These are phyloP conservation scores for Aurifilum marmelostoma DNA, from an alignment of 2,329 filamentous ascomycete species.

Conservation along the genomic window DNA sequence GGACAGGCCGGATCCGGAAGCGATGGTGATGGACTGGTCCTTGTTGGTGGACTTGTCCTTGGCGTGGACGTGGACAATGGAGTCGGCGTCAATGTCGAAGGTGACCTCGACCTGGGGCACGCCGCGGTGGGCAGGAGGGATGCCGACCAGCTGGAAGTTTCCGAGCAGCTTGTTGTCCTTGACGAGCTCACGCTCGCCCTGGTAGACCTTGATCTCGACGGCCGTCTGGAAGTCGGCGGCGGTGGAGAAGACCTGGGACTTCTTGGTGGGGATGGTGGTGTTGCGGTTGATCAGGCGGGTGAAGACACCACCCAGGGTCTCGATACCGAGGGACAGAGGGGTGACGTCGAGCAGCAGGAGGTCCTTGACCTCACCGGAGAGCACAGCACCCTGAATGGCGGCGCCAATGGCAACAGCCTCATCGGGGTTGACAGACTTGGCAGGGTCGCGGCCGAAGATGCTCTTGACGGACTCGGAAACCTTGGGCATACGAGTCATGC, in stretches of 20 bases:
- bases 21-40: slow-evolving; percentile 99
- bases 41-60: slow-evolving; percentile 99
- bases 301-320: slow-evolving; percentile 97
- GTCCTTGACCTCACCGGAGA: slow-evolving; percentile 95
- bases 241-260: slow-evolving; percentile 97
- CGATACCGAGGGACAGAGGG: slow-evolving; percentile 94
- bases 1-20: slow-evolving; percentile 94
- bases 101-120: slow-evolving; percentile 97
- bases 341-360: slow-evolving; percentile 94
- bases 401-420: slow-evolving; percentile 98
- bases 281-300: slow-evolving; percentile 98
- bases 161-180: slow-evolving; percentile 98
- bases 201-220: slow-evolving; percentile 99
- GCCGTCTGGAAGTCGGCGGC: slow-evolving; percentile 98
- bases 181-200: slow-evolving; percentile 99
- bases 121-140: slow-evolving; percentile 93
- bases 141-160: slow-evolving; percentile 99
- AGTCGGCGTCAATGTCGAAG: slow-evolving; percentile 98
- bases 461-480: slow-evolving; percentile 93
- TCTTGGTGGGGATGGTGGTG: slow-evolving; percentile 99
- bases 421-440: slow-evolving; percentile 98
- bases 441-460: slow-evolving; percentile 94
- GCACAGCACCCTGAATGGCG: slow-evolving; percentile 94
- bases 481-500: slow-evolving; percentile 99
- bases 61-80: slow-evolving; percentile 95